Conservation (phyloP, 768 basidiomycete species). For the Leccinum pellstonianum region DNA sequence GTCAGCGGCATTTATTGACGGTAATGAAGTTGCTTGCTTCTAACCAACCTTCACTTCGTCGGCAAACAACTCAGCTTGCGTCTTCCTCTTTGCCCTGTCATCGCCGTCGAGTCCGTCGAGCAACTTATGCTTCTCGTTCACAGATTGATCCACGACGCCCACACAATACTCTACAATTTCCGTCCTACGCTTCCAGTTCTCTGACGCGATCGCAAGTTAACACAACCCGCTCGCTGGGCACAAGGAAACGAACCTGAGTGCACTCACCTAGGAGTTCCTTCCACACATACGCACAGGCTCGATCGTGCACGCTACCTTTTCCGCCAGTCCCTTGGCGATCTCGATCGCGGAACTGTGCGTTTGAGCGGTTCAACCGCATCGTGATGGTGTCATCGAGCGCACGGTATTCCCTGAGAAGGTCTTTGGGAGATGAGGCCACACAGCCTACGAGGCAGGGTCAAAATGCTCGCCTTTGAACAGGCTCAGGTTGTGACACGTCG, state of each 20-base stretch:
- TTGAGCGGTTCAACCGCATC: constrained; percentile 79
- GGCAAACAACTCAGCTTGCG: constrained; percentile 56
- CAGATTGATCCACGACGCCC: constrained; percentile 61
- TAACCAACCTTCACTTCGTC: constrained; percentile 72
- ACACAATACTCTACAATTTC: constrained; percentile 78
- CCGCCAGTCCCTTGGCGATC: constrained; percentile 50
- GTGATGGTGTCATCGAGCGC: constrained; percentile 76
- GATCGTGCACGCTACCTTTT: constrained; percentile 61
- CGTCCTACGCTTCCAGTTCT: constrained; percentile 71
- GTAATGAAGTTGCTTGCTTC: constrained; percentile 31
- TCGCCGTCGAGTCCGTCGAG: constrained; percentile 45
- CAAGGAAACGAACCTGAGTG: constrained; percentile 14
- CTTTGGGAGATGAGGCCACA: constrained; percentile 39
- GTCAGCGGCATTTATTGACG: constrained; percentile 30
- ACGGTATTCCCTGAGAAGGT: constrained; percentile 80
- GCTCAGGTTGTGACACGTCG: constrained; percentile 72
- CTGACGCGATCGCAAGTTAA: constrained; percentile 32
- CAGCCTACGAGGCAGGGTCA: constrained; percentile 6
- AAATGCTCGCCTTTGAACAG: constrained; percentile 61
- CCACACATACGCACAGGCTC: constrained; percentile 77
- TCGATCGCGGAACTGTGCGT: constrained; percentile 71
- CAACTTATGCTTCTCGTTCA: constrained; percentile 52
- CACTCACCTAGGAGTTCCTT: constrained; percentile 71
- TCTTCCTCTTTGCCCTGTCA: constrained; percentile 45
- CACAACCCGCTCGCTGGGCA: constrained; percentile 16